These are phyloP conservation scores for Calonectria hawksworthii DNA, from an alignment of 2,329 filamentous ascomycete species.

Conservation along the genomic window DNA sequence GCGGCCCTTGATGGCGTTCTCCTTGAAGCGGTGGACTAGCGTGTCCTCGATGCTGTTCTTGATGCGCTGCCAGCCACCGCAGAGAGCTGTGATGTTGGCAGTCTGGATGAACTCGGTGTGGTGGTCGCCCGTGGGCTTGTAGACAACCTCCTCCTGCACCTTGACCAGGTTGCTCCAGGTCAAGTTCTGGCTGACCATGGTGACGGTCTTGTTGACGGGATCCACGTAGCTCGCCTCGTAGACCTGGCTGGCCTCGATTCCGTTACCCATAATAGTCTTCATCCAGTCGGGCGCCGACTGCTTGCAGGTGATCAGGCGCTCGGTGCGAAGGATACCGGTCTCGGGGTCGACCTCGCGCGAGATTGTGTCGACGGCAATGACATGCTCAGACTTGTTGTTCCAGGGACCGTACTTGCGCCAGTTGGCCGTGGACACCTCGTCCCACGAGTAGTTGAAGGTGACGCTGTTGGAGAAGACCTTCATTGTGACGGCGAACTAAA, in stretches of 20 bases:
- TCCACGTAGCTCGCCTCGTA: slow-evolving; percentile 98
- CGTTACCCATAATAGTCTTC: slow-evolving; percentile 79
- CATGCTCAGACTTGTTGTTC: slow-evolving; percentile 99
- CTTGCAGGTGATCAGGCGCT: slow-evolving; percentile 73
- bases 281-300: slow-evolving; percentile 83
- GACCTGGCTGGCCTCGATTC: slow-evolving; percentile 85
- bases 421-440: slow-evolving; percentile 96
- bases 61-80: slow-evolving; percentile 97
- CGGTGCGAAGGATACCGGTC: slow-evolving; percentile 73
- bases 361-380: slow-evolving; percentile 94
- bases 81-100: slow-evolving; percentile 92
- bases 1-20: slow-evolving; percentile 91
- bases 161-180: slow-evolving; percentile 92
- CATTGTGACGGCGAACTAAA: slow-evolving; percentile 73
- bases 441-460: slow-evolving; percentile 98
- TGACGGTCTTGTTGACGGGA: slow-evolving; percentile 85
- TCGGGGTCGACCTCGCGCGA: slow-evolving; percentile 72
- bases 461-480: slow-evolving; percentile 94
- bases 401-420: slow-evolving; percentile 99
- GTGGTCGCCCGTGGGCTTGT: slow-evolving; percentile 72
- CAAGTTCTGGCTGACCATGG: slow-evolving; percentile 96
- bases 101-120: slow-evolving; percentile 89
- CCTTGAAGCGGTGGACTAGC: slow-evolving; percentile 87
- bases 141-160: slow-evolving; percentile 93
- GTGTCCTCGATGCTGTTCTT: slow-evolving; percentile 97